Conservation (phyloP, 805 yeast genomes). For the Zygoascus bituminiphila region DNA sequence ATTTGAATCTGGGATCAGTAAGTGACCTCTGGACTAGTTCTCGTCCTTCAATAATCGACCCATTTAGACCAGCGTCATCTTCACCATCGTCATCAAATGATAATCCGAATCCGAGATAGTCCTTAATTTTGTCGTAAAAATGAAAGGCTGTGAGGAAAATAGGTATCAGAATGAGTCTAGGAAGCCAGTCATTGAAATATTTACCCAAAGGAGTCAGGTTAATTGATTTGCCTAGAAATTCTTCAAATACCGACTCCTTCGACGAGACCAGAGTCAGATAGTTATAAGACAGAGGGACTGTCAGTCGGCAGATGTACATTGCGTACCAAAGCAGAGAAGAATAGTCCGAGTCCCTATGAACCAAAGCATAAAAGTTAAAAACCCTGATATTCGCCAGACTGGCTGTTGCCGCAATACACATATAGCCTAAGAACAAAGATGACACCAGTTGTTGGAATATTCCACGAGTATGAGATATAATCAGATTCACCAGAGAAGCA, state of each 20-base stretch:
- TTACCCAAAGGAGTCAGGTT: conserved; percentile 68
- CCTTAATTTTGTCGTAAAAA: conserved; percentile 55
- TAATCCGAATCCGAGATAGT: conserved; percentile 32
- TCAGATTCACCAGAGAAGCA: conserved; percentile 50
- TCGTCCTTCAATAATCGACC: conserved; percentile 28
- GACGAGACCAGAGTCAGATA: conserved; percentile 58
- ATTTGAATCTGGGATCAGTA: conserved; percentile 20
- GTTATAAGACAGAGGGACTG: conserved; percentile 75
- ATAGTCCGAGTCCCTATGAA: conserved; percentile 62
- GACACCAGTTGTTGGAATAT: conserved; percentile 35
- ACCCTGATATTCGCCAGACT: conserved; percentile 60
- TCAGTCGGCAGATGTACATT: conserved; percentile 70
- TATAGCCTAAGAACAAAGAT: conserved; percentile 46
- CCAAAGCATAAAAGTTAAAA: conserved; percentile 70
- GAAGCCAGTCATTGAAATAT: conserved; percentile 64
- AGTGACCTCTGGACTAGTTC: conserved; percentile 28
- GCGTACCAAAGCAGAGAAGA: conserved; percentile 70
- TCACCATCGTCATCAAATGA: conserved; percentile 31
- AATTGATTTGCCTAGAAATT: conserved; percentile 67
- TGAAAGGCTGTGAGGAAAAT: conserved; percentile 54
- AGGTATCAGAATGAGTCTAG: conserved; percentile 67
- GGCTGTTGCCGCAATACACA: conserved; percentile 59
- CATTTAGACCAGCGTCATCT: conserved; percentile 13
- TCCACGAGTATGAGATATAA: conserved; percentile 34
- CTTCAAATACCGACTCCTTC: conserved; percentile 51